Conservation (phyloP, 2,329 filamentous ascomycete species). For the Periglandula ipomoeae region DNA sequence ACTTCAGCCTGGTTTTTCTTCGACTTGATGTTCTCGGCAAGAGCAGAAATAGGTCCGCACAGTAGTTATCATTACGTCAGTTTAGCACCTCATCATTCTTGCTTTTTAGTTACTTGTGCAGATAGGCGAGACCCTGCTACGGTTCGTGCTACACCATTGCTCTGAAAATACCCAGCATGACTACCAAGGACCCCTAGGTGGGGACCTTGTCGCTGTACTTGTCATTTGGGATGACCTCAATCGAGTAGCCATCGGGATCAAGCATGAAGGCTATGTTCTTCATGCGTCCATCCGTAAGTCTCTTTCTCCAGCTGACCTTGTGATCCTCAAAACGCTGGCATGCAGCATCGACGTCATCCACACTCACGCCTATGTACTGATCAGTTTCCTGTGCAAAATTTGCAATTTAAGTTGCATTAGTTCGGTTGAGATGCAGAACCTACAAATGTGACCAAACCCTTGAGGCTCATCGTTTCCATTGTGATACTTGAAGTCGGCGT, state of each 20-base stretch:
- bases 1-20: no score
- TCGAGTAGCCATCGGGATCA: conserved; percentile 82
- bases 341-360: conserved; percentile 82
- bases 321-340: conserved; percentile 78
- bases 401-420: not conserved
- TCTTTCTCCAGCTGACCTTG: conserved; percentile 88
- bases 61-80: no score
- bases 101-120: not conserved
- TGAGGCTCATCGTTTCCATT: conserved; percentile 87
- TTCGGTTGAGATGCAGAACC: conserved; percentile 21
- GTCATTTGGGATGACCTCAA: conserved; percentile 69
- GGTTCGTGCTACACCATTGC: not conserved
- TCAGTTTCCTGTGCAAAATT: conserved; percentile 11
- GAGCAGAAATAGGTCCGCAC: no score
- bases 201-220: conserved; percentile 23
- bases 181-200: not conserved
- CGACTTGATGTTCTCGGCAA: no score
- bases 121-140: not conserved
- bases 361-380: conserved; percentile 52
- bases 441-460: conserved; percentile 89
- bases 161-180: not conserved
- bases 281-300: conserved; percentile 84
- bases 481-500: conserved; percentile 77
- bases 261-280: conserved; percentile 88
- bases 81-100: no score